Evolutionary conservation across 225 moss, liverwort and hornwort genomes (phyloP), one percentile per base, ranked within the genome.

Genomic region (Polytrichum commune): DNA sequence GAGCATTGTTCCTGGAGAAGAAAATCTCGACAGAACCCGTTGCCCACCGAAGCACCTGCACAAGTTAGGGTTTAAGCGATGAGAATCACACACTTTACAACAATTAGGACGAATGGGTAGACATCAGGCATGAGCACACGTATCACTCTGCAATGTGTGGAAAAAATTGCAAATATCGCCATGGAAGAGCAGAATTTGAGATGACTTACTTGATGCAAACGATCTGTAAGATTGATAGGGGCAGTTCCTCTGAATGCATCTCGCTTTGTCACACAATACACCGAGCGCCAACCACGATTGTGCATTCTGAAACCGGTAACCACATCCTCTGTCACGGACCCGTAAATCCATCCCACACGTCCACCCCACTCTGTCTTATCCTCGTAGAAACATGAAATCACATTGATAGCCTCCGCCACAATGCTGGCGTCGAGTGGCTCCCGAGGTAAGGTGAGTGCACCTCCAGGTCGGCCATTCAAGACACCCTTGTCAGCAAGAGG

Each of bases 251-350:
- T 79, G 68, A 95, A 95, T 5, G 95, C 93, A 60, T 95, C 95
- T 60, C 89, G 77, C 73, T 95, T 95, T 0, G 95, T 95, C 55
- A 93, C 93, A 56, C 95, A 95, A 55, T 95, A 95, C 25, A 93
- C 77, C 1, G 95, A 95, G 53, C 86, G 88, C 95, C 95, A 95
- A 19, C 95, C 95, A 80, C 95, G 95, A 73, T 95, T 95, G 76
- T 95, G 95, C 95, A 95, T 95, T 23, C 95, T 89, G 62, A 95
- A 95, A 46, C 95, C 95, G 64, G 95, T 95, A 24, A 95, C 95
- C 53, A 95, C 95, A 76, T 95, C 95, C 82, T 95, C 95, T 62
- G 95, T 95, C 72, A 95, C 95, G n/a, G 95, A 95, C 29, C 95
- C 95, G 28, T 95, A 95, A 87, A 95, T 95, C 95, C 95, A 88